Evolutionary conservation across 345 rosid species (phyloP), one percentile per base, ranked within the genome.

Genomic region (Populus ilicifolia): DNA sequence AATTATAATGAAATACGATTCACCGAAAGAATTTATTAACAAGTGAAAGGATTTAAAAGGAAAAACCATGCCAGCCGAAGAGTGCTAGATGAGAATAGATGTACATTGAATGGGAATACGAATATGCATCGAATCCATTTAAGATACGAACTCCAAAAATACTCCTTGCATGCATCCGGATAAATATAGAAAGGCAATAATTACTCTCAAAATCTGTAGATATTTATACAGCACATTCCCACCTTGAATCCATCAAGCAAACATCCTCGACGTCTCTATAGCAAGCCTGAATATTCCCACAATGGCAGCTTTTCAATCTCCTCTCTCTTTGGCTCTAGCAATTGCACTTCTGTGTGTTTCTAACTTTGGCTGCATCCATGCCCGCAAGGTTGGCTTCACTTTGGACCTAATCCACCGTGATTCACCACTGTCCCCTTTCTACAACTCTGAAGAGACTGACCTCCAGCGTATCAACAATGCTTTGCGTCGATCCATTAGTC

Each of bases 341-440:
- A 18, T 6, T 52, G 59, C 8, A 18, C 10, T 52, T 6, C 59
- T 52, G 59, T 52, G 10, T 14, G 35, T 4, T 29, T 50, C 20
- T 71, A 48, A 27, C 25, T 30, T 71, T 50, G 17, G 65, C 64
- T 72, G 43, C 64, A 35, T 54, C 3, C 13, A 21, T 52, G 64
- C 80, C 46, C 21, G 25, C 29, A 56, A 7, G 5, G 67, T 7
- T 0, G 81, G 89, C 2, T 84, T 86, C 52, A 80, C 78, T 11
- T 21, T 77, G 13, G 83, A 82, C 20, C 69, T 80, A 1, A 80
- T 86, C 29, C 84, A 54, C 35, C 77, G 84, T 1, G 87, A 84
- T 75, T 79, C 85, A 9, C 80, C 86, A 0, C 66, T 78, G 2
- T 84, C 86, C 2, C 86, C 86, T 29, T 48, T 86, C 6, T 73